Conservation (phyloP, 139 green algal species). For the Dunaliella primolecta region DNA sequence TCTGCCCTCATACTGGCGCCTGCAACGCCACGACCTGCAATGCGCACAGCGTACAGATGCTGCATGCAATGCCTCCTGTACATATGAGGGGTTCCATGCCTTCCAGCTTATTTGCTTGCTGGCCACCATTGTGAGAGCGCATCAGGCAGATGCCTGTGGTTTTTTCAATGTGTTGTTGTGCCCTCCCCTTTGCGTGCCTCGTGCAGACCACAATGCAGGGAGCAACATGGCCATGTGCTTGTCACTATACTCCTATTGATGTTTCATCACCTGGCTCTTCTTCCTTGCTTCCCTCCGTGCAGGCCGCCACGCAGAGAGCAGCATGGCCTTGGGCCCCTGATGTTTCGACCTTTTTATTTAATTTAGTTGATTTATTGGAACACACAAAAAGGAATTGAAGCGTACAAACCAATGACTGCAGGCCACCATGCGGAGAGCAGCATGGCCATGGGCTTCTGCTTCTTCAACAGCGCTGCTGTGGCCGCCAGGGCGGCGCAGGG, state of each 20-base stretch:
- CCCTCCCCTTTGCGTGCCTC: no score
- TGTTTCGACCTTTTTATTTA: conserved; percentile 47
- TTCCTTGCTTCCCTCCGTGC: no score
- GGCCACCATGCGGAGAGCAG: conserved; percentile 72
- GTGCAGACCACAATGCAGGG: no score
- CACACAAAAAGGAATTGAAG: not conserved
- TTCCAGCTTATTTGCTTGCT: not conserved
- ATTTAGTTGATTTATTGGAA: not conserved
- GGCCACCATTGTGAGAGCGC: no score
- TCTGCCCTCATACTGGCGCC: no score
- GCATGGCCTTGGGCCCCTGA: conserved; percentile 81
- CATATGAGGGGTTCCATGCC: not conserved
- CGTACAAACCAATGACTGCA: not conserved
- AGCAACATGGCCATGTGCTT: no score
- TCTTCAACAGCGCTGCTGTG: conserved; percentile 78
- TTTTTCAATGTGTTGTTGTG: no score
- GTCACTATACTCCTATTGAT: no score
- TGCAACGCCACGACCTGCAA: no score
- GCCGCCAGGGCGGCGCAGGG: conserved; percentile 52
- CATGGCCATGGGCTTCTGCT: conserved; percentile 84
- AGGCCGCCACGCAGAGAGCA: conserved; percentile 72
- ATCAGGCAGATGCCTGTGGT: no score
- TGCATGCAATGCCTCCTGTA: not conserved
- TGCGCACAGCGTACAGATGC: no score
- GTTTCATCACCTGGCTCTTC: no score